Percentiles rank a stretch among this genome's conserved stretches.
These are phyloP conservation scores for Yamadazyma epiphylla DNA, from an alignment of 1,139 yeast genomes.

Conservation along the genomic window DNA sequence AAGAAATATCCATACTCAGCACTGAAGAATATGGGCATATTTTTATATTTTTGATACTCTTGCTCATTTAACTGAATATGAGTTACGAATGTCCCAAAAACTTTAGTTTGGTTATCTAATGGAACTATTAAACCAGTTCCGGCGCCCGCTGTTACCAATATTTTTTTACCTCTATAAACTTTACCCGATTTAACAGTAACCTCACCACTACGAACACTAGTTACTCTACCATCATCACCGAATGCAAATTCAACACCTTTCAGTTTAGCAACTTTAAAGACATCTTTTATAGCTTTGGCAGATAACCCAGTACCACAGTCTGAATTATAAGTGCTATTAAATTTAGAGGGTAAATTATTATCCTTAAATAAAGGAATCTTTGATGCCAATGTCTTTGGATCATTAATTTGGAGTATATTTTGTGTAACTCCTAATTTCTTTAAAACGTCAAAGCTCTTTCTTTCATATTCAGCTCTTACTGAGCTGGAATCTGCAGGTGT, in stretches of 20 bases:
- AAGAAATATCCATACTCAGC: conserved; percentile 45
- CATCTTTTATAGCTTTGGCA: conserved; percentile 20
- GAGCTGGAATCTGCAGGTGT: conserved; percentile 13
- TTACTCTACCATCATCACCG: conserved; percentile 18
- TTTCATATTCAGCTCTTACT: conserved; percentile 10
- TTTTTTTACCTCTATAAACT: conserved; percentile 18
- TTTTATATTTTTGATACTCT: conserved; percentile 25
- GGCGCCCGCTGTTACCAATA: conserved; percentile 31
- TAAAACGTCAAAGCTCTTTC: conserved; percentile 10
- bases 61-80: conserved; percentile 24
- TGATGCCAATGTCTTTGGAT: conserved; percentile 7
- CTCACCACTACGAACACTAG: conserved; percentile 8
- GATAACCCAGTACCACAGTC: conserved; percentile 32
- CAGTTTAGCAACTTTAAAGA: conserved; percentile 15
- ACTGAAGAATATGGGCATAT: conserved; percentile 32
- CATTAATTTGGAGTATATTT: conserved; percentile 6
- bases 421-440: conserved; percentile 10
- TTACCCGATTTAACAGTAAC: conserved; percentile 19
- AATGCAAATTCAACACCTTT: conserved; percentile 25
- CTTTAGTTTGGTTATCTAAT: conserved; percentile 26
- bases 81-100: conserved; percentile 32
- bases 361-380: conserved; percentile 7
- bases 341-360: conserved; percentile 9
- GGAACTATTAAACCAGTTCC: conserved; percentile 25
- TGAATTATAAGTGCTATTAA: conserved; percentile 12